Conservation (phyloP, 192 early-diverging fungal genomes). For the Backusella psychrophila region DNA sequence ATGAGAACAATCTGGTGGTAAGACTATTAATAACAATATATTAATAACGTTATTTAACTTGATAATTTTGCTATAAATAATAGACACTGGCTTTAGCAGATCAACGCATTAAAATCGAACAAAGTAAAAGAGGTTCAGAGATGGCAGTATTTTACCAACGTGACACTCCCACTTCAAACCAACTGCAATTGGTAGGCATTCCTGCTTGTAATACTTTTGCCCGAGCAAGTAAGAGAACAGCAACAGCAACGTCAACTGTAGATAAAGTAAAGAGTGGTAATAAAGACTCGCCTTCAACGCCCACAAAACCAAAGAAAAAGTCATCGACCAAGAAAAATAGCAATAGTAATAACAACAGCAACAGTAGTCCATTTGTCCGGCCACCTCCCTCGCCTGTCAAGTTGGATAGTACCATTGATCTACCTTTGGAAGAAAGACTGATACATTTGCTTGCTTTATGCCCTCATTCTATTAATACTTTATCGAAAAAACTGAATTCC, state of each 20-base stretch:
- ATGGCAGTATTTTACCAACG: constrained; percentile 3
- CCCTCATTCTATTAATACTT: not conserved
- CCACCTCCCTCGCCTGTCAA: not conserved
- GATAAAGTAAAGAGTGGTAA: not conserved
- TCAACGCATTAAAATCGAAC: not conserved
- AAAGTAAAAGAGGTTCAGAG: constrained; percentile 8
- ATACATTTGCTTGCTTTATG: constrained; percentile 15
- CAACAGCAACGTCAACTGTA: not conserved
- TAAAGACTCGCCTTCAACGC: not conserved
- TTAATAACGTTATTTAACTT: too few relatives aligned
- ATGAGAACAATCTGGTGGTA: not conserved
- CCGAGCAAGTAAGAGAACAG: not conserved
- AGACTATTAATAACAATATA: not conserved
- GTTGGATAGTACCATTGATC: not conserved
- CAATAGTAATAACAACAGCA: not conserved
- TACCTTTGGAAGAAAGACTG: constrained; percentile 5
- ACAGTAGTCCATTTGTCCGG: not conserved
- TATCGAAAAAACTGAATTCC: constrained; percentile 9
- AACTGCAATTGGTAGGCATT: not conserved
- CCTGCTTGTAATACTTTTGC: constrained; percentile 1
- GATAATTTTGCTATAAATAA: not conserved
- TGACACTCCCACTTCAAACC: not conserved
- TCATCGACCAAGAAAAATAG: not conserved
- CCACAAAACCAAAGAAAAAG: not conserved
- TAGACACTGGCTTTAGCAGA: not conserved